These are phyloP conservation scores for Acephala macrosclerotiorum DNA, from an alignment of 2,329 filamentous ascomycete genomes.

Conservation along the genomic window DNA sequence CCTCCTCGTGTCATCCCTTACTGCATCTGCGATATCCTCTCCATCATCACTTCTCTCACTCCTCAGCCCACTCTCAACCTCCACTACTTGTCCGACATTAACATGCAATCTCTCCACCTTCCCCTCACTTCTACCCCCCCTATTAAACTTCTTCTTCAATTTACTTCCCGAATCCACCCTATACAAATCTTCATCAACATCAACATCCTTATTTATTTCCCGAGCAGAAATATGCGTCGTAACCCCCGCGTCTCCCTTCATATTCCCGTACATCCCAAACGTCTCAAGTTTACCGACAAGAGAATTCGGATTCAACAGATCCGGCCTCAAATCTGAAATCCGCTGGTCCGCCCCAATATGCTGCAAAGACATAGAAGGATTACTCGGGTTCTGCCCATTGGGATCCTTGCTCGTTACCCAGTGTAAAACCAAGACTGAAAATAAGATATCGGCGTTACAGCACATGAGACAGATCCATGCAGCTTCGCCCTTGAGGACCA, in stretches of 20 bases:
- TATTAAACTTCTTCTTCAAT: not conserved
- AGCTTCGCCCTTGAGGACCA: conserved; percentile 65
- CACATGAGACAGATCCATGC: conserved; percentile 71
- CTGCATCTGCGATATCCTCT: not conserved
- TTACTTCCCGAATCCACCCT: not conserved
- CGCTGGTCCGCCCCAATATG: not conserved
- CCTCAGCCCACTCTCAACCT: not conserved
- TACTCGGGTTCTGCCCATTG: not conserved
- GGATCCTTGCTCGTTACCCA: conserved; percentile 58
- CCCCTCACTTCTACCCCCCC: not conserved
- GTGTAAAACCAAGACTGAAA: conserved; percentile 65
- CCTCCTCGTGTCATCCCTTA: not conserved
- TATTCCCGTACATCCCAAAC: not conserved
- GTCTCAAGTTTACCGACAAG: not conserved
- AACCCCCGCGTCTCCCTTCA: not conserved
- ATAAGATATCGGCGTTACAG: conserved; percentile 68
- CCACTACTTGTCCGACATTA: not conserved
- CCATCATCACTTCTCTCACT: not conserved
- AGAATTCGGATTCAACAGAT: not conserved
- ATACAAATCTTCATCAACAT: not conserved
- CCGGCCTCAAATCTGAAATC: not conserved
- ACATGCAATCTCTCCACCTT: not conserved
- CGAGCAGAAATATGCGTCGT: conserved; percentile 12
- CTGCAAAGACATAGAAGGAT: not conserved
- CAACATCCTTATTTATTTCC: not conserved